Evolutionary conservation across 108 stramenopile species (phyloP).

Genomic region (Cylindrotheca closterium): DNA sequence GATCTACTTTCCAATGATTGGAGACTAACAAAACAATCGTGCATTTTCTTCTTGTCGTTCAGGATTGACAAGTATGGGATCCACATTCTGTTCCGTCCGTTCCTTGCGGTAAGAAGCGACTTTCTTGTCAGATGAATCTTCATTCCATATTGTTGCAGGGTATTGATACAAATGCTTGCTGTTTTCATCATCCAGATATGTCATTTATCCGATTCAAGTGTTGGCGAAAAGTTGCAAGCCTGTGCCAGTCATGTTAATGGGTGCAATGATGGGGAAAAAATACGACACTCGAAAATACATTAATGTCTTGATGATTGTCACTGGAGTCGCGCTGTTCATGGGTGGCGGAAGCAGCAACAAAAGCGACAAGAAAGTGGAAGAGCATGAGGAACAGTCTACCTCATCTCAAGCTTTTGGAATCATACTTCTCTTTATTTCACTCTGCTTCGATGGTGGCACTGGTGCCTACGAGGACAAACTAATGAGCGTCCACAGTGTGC

Average conservation of each 20-base stretch:
- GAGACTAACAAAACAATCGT: too few relatives aligned
- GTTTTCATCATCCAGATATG: constrained; percentile 29
- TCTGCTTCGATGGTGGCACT: constrained; percentile 98
- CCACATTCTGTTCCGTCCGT: constrained; percentile 94
- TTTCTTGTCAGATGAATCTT: not conserved
- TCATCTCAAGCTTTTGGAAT: constrained; percentile 84
- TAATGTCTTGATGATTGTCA: constrained; percentile 91
- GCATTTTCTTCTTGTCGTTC: too few relatives aligned
- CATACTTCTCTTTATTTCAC: constrained; percentile 88
- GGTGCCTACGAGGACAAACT: constrained; percentile 99
- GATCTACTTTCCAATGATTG: too few relatives aligned
- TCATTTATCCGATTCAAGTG: constrained; percentile 97
- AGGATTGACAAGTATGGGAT: constrained; percentile 95
- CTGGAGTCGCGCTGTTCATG: constrained; percentile 96
- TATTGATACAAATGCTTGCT: not conserved
- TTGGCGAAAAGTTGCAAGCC: constrained; percentile 98
- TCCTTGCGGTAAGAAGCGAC: constrained; percentile 84
- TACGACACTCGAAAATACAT: constrained; percentile 92
- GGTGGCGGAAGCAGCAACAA: constrained; percentile 67
- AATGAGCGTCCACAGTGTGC: constrained; percentile 94
- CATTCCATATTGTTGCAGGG: not conserved
- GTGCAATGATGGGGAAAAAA: constrained; percentile 93
- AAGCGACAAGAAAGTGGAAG: constrained; percentile 1
- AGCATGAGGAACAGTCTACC: constrained; percentile 48
- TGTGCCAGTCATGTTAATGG: constrained; percentile 98